Conservation (phyloP, 1,284 basidiomycete species). For the Gomphus sp. region DNA sequence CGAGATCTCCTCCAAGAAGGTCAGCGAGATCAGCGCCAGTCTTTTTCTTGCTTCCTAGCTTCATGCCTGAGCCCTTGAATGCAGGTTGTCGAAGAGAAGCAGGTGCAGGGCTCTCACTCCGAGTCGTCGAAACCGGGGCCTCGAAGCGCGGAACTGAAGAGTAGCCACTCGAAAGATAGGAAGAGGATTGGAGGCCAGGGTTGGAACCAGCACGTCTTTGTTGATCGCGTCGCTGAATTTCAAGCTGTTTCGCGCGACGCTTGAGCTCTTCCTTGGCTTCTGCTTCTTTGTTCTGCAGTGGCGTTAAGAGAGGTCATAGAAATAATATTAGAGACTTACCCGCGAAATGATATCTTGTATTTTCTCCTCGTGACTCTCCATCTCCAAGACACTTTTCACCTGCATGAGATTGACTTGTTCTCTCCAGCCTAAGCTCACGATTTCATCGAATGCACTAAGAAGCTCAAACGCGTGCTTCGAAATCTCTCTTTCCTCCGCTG, state of each 20-base stretch:
- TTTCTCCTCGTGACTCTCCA: conserved; percentile 99
- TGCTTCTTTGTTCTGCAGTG: conserved; percentile 86
- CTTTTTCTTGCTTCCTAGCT: conserved; percentile 90
- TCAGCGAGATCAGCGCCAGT: conserved; percentile 82
- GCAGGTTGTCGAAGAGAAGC: conserved; percentile 53
- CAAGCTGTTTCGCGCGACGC: conserved; percentile 94
- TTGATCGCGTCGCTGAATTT: conserved; percentile 94
- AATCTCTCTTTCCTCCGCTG: conserved; percentile 86
- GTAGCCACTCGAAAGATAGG: conserved; percentile 65
- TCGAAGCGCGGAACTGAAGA: conserved; percentile 65
- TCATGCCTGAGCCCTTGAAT: conserved; percentile 97
- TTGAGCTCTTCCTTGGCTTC: conserved; percentile 99
- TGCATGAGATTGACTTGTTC: conserved; percentile 91
- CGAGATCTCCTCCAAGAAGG: conserved; percentile 74
- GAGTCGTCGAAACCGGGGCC: conserved; percentile 38
- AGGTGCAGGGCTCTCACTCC: conserved; percentile 43
- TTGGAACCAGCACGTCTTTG: conserved; percentile 60
- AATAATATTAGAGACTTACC: conserved; percentile 34
- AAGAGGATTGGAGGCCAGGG: conserved; percentile 34
- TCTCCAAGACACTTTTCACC: conserved; percentile 89
- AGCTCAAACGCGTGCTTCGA: conserved; percentile 91
- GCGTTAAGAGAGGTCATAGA: not conserved
- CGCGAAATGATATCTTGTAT: conserved; percentile 98
- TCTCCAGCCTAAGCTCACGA: conserved; percentile 89
- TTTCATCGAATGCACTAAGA: conserved; percentile 94